Evolutionary conservation across 1,139 yeast genomes (phyloP).

Genomic region (Geotrichum siamense): DNA sequence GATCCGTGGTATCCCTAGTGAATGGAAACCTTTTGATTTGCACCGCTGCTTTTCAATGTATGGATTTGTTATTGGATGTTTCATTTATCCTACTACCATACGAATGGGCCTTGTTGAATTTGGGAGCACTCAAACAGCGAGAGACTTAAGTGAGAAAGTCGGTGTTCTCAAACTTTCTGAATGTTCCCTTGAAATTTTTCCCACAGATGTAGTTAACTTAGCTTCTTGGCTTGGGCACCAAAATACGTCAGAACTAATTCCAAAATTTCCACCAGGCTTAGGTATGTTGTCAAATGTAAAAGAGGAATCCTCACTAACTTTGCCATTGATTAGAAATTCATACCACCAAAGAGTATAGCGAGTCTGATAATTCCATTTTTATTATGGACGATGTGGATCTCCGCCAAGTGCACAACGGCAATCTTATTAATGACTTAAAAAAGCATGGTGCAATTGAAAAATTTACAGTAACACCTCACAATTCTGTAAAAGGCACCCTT

Average conservation of each 20-base stretch:
- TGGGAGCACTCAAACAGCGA: constrained; percentile 9
- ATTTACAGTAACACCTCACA: constrained; percentile 4
- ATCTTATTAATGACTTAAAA: constrained; percentile 2
- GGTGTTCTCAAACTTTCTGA: constrained; percentile 7
- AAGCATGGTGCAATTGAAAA: constrained; percentile 7
- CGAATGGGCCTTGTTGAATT: constrained; percentile 12
- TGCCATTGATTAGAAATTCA: constrained; percentile 2
- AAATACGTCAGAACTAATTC: not conserved
- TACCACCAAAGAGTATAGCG: constrained; percentile 2
- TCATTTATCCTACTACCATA: constrained; percentile 7
- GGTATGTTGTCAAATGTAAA: not conserved
- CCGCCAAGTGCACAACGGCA: constrained; percentile 6
- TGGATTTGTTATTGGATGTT: constrained; percentile 13
- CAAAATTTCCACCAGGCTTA: constrained; percentile 13
- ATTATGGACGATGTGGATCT: constrained; percentile 6
- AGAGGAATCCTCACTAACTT: not conserved
- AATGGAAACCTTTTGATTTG: constrained; percentile 12
- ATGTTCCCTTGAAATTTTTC: constrained; percentile 4
- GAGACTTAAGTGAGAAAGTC: constrained; percentile 7
- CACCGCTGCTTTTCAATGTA: constrained; percentile 13
- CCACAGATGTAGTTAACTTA: constrained; percentile 14
- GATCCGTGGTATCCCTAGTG: constrained; percentile 9
- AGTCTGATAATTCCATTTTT: constrained; percentile 7
- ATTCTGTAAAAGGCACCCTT: constrained; percentile 2
- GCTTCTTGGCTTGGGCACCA: constrained; percentile 14